phyloP scores from a whole-genome alignment of 2,329 filamentous ascomycete genomes.

The Fusarium paranaense region DNA sequence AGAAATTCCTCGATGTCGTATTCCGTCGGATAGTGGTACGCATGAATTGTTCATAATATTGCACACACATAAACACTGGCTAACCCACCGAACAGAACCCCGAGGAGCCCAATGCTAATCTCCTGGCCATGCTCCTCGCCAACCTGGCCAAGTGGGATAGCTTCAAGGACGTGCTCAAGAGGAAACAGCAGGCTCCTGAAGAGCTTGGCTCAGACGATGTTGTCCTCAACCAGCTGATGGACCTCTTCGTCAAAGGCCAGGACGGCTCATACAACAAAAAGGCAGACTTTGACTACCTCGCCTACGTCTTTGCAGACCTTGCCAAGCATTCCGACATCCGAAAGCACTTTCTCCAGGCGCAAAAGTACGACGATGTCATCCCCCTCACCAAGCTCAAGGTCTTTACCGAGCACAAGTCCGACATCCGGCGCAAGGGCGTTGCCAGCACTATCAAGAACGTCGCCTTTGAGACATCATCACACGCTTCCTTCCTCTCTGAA shows the following conservation, averaged over 20 bases:
- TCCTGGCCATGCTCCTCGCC: conserved; percentile 90
- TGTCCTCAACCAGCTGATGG: conserved; percentile 90
- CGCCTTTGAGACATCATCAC: conserved; percentile 82
- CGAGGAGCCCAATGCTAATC: conserved; percentile 84
- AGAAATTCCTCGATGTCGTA: conserved; percentile 81
- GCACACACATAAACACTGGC: neutral
- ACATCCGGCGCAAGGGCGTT: conserved; percentile 91
- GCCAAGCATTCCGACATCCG: conserved; percentile 83
- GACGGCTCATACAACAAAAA: conserved; percentile 84
- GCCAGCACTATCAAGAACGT: conserved; percentile 95
- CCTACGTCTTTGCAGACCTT: conserved; percentile 94
- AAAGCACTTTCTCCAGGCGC: conserved; percentile 77
- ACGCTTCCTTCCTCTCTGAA: conserved; percentile 76
- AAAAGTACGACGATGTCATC: conserved; percentile 84
- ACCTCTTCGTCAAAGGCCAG: conserved; percentile 94
- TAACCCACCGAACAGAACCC: conserved; percentile 63
- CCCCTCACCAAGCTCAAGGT: conserved; percentile 93
- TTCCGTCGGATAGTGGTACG: conserved; percentile 79
- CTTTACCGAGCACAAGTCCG: conserved; percentile 90
- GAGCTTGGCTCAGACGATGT: conserved; percentile 77
- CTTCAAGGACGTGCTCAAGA: conserved; percentile 74
- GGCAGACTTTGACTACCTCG: conserved; percentile 91
- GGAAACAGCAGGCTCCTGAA: conserved; percentile 76
- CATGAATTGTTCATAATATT: conserved; percentile 31
- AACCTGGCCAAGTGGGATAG: conserved; percentile 87